These are phyloP conservation scores for Auriscalpium orientale DNA, from an alignment of 768 basidiomycete genomes.

Conservation along the genomic window DNA sequence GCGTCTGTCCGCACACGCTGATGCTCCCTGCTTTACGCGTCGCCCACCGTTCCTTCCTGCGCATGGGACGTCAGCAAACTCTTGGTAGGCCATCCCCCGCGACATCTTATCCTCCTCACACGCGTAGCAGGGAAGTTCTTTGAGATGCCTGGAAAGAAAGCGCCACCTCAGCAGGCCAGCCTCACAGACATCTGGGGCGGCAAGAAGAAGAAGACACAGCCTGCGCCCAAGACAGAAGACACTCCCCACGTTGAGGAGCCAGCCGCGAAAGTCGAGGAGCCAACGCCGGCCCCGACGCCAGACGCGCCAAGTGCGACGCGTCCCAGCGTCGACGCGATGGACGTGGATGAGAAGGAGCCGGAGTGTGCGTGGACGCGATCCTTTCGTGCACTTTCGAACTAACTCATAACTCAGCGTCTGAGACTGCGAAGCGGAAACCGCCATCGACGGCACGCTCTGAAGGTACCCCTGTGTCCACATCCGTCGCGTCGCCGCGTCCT, in stretches of 20 bases:
- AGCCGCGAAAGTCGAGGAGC: conserved; percentile 14
- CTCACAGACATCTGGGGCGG: conserved; percentile 68
- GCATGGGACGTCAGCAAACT: conserved; percentile 70
- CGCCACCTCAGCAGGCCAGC: conserved; percentile 72
- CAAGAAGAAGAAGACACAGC: conserved; percentile 27
- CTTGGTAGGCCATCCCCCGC: conserved; percentile 37
- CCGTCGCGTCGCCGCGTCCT: background rate
- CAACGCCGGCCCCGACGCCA: conserved; percentile 1
- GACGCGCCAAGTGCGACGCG: conserved; percentile 23
- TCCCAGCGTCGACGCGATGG: conserved; percentile 11
- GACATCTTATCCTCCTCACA: background rate
- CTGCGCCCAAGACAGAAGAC: conserved; percentile 9
- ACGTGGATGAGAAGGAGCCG: conserved; percentile 7
- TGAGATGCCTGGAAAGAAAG: conserved; percentile 62
- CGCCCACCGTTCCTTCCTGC: conserved; percentile 1
- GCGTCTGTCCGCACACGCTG: background rate
- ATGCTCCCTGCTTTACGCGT: conserved; percentile 20
- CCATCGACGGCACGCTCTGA: background rate
- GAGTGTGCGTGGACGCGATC: background rate
- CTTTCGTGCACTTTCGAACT: background rate
- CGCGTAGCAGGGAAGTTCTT: conserved; percentile 59
- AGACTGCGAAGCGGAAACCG: conserved; percentile 8
- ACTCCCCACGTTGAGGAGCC: conserved; percentile 9
- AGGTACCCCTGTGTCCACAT: background rate
- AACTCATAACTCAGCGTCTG: background rate